These are phyloP conservation scores for Blastomyces emzantsi DNA, from an alignment of 2,329 filamentous ascomycete genomes.

Conservation along the genomic window DNA sequence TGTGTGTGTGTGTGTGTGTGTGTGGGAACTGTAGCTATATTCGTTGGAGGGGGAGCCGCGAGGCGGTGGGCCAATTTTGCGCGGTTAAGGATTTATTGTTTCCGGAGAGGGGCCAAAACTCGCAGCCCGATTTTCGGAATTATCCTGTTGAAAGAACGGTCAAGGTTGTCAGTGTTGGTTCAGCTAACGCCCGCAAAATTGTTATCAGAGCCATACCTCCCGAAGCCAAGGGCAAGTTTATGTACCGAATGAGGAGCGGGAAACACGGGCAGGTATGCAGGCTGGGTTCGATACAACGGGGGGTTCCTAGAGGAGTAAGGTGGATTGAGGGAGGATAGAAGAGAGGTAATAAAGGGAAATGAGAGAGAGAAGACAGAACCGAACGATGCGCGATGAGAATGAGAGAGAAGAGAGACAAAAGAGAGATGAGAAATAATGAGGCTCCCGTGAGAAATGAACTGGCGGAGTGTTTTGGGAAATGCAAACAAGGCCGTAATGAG, in stretches of 20 bases:
- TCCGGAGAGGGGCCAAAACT: neutral
- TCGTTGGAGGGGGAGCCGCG: neutral
- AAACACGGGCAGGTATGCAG: neutral
- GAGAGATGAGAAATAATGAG: neutral
- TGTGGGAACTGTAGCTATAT: neutral
- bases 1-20: no score
- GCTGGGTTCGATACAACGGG: neutral
- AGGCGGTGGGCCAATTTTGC: neutral
- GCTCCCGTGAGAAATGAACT: neutral
- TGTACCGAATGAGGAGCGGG: neutral
- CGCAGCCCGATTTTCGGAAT: neutral
- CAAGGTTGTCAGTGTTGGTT: neutral
- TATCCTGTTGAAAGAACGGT: neutral
- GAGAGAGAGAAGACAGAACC: neutral
- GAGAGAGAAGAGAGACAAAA: neutral
- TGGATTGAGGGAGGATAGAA: neutral
- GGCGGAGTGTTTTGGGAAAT: neutral
- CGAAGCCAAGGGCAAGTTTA: neutral
- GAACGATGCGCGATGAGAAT: neutral
- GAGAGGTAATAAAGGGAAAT: neutral
- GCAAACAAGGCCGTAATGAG: neutral
- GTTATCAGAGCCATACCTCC: neutral
- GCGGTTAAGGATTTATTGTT: neutral
- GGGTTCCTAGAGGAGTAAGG: neutral
- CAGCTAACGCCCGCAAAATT: neutral